Evolutionary conservation across 257 asterid species (phyloP).

Genomic region (Agastache rugosa): DNA sequence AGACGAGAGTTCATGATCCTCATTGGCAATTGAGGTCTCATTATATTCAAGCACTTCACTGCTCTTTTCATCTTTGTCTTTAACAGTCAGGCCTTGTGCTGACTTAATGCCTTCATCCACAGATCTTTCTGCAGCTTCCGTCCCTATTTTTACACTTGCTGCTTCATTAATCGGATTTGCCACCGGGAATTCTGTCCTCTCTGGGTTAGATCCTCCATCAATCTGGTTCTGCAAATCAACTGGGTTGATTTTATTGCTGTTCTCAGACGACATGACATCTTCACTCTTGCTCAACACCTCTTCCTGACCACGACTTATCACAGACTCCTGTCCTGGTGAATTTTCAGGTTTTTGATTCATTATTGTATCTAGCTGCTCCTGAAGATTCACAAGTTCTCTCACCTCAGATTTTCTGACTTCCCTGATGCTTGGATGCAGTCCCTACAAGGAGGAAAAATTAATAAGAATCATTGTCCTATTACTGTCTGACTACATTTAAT

Average conservation of each 20-base stretch:
- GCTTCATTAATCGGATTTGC: neutral
- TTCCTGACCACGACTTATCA: constrained; percentile 12
- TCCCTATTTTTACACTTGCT: neutral
- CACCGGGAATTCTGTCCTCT: neutral
- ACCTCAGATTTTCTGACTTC: constrained; percentile 68
- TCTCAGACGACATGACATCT: constrained; percentile 17
- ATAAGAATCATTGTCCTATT: neutral
- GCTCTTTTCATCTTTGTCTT: constrained; percentile 25
- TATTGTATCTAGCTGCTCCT: constrained; percentile 65
- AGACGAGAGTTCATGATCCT: neutral
- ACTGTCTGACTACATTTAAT: neutral
- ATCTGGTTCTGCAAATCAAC: constrained; percentile 5
- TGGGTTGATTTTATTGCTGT: neutral
- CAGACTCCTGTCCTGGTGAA: constrained; percentile 24
- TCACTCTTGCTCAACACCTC: constrained; percentile 24
- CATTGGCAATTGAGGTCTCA: constrained; percentile 6
- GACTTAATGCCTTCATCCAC: neutral
- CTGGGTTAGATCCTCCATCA: neutral
- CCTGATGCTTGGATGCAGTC: constrained; percentile 62
- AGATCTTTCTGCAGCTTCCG: neutral
- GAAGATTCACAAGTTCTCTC: constrained; percentile 68
- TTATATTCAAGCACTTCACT: constrained; percentile 23
- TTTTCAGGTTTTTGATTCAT: constrained; percentile 27
- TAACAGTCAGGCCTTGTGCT: neutral
- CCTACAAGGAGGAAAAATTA: constrained; percentile 44